Percentiles rank a stretch among this genome's conserved stretches.
These are phyloP conservation scores for Carallia pectinifolia DNA, from an alignment of 345 rosid genomes.

Conservation along the genomic window DNA sequence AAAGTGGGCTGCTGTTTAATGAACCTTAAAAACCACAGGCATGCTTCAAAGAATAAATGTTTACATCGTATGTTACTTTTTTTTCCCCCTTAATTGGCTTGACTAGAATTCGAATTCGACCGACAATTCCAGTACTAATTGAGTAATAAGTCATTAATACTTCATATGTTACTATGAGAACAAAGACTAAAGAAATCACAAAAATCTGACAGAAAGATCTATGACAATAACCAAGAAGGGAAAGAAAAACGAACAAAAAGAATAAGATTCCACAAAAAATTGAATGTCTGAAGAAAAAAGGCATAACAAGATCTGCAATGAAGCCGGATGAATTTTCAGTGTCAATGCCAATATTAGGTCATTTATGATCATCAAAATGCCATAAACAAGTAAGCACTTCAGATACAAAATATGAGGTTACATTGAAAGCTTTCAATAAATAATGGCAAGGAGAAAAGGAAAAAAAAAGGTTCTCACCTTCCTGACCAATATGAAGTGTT, in stretches of 20 bases:
- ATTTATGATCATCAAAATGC: slow-evolving; percentile 12
- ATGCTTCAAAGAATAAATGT: background rate
- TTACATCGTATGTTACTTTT: no score
- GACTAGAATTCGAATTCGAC: no score
- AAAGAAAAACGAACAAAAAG: background rate
- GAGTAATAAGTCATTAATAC: no score
- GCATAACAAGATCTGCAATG: background rate
- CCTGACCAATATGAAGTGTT: background rate
- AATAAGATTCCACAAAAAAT: background rate
- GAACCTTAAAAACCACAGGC: no score
- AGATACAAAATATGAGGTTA: background rate
- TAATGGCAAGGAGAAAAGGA: no score
- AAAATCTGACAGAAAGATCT: background rate
- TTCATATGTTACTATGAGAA: no score
- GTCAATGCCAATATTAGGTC: slow-evolving; percentile 5
- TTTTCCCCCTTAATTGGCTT: no score
- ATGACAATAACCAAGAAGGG: no score
- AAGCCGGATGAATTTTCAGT: slow-evolving; percentile 9
- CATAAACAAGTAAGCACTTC: background rate
- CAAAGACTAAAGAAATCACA: background rate
- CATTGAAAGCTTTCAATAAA: no score
- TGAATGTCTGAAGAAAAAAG: background rate
- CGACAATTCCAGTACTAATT: no score
- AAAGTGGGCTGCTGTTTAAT: no score
- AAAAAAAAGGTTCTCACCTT: no score